phyloP scores from a whole-genome alignment of 768 basidiomycete species.

The Floccularia luteovirens region DNA sequence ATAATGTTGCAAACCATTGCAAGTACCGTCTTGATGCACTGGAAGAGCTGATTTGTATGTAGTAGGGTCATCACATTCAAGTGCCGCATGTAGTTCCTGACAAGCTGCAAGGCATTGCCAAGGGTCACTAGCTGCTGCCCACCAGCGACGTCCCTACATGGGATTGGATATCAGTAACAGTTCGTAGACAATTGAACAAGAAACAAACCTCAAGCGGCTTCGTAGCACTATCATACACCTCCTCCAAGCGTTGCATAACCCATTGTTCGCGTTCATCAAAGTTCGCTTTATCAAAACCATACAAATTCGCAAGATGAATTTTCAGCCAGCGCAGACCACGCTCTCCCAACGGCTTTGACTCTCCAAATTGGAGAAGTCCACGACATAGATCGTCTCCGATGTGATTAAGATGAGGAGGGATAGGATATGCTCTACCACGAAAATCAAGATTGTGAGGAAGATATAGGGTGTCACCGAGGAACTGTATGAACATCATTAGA shows the following conservation, averaged over 20 bases:
- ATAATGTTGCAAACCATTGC: slow-evolving; percentile 98
- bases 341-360: slow-evolving; percentile 70
- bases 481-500: slow-evolving; percentile 33
- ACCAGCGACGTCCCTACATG: slow-evolving; percentile 71
- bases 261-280: slow-evolving; percentile 90
- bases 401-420: slow-evolving; percentile 92
- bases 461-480: slow-evolving; percentile 84
- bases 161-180: slow-evolving; percentile 3
- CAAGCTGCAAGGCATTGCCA: slow-evolving; percentile 97
- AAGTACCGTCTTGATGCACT: slow-evolving; percentile 96
- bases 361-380: slow-evolving; percentile 79
- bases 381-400: slow-evolving; percentile 92
- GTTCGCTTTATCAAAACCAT: slow-evolving; percentile 90
- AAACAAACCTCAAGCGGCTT: slow-evolving; percentile 64
- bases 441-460: slow-evolving; percentile 97
- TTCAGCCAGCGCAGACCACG: slow-evolving; percentile 91
- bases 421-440: slow-evolving; percentile 93
- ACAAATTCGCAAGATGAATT: slow-evolving; percentile 90
- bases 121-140: slow-evolving; percentile 87
- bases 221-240: slow-evolving; percentile 77
- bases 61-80: slow-evolving; percentile 62
- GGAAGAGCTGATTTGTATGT: slow-evolving; percentile 67
- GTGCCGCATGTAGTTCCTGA: slow-evolving; percentile 78
- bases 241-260: slow-evolving; percentile 61
- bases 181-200: not conserved